Conservation (phyloP, 805 yeast genomes). For the Saturnispora quitensis region DNA sequence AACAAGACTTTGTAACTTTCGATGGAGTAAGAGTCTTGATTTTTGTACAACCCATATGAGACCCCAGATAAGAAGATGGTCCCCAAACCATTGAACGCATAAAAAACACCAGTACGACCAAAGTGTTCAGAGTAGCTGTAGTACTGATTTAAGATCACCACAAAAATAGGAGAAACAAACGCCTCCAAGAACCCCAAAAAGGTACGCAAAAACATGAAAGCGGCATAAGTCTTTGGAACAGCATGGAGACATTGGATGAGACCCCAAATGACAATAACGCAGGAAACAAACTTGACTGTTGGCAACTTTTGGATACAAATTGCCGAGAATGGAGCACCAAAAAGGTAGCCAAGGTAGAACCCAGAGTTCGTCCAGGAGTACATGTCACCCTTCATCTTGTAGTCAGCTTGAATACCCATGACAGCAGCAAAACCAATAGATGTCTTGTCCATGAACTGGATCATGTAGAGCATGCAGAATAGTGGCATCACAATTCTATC, state of each 20-base stretch:
- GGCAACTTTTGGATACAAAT: constrained; percentile 31
- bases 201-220: constrained; percentile 27
- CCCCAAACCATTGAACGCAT: constrained; percentile 22
- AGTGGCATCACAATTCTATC: constrained; percentile 32
- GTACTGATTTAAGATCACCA: constrained; percentile 31
- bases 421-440: constrained; percentile 31
- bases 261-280: constrained; percentile 28
- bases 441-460: constrained; percentile 35
- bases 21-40: constrained; percentile 17
- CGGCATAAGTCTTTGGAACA: constrained; percentile 26
- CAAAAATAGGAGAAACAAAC: constrained; percentile 16
- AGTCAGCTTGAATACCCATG: constrained; percentile 15
- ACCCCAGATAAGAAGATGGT: constrained; percentile 6
- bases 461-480: constrained; percentile 27
- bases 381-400: constrained; percentile 25
- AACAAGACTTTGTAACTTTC: constrained; percentile 38
- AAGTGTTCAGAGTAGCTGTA: constrained; percentile 36
- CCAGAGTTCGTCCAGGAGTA: constrained; percentile 23
- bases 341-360: constrained; percentile 33
- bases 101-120: constrained; percentile 31
- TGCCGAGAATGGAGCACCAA: constrained; percentile 23
- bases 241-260: constrained; percentile 22
- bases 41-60: constrained; percentile 23
- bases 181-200: constrained; percentile 29
- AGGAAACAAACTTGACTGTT: constrained; percentile 24